Percentiles rank a stretch among this genome's conserved stretches.
These are phyloP conservation scores for Begonia fuchsioides DNA, from an alignment of 306 rosid genomes.

Conservation along the genomic window DNA sequence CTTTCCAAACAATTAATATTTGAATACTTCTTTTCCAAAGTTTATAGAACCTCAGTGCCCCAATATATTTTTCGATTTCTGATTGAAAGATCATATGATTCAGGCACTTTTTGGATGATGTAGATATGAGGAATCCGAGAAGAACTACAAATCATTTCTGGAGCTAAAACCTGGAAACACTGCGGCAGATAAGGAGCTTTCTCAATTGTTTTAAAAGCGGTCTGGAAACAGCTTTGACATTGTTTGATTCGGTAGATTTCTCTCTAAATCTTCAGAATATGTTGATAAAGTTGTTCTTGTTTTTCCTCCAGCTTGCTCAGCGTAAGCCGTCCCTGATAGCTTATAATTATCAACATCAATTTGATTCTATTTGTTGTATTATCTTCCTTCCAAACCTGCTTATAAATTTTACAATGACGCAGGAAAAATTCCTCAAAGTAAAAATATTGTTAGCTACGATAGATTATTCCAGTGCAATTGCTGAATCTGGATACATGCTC, in stretches of 20 bases:
- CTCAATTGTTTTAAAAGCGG: conserved; percentile 68
- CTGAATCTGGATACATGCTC: conserved; percentile 66
- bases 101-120: conserved; percentile 99
- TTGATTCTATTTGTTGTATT: not conserved
- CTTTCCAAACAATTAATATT: no score
- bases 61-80: conserved; percentile 41
- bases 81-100: conserved; percentile 82
- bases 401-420: conserved; percentile 17
- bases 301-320: no score
- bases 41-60: conserved; percentile 3
- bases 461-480: conserved; percentile 72
- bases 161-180: conserved; percentile 64
- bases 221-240: conserved; percentile 61
- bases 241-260: conserved; percentile 42
- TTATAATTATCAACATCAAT: not conserved
- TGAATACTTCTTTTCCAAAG: no score
- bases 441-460: conserved; percentile 55
- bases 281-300: no score
- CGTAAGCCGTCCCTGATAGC: conserved; percentile 23
- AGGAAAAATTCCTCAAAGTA: conserved; percentile 81
- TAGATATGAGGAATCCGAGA: conserved; percentile 92
- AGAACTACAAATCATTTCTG: conserved; percentile 59
- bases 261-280: no score
- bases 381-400: no score
- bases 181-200: conserved; percentile 77